Base-by-base conservation (phyloP, 441 rosid species). In the Pelargonium cotyledonis region DNA sequence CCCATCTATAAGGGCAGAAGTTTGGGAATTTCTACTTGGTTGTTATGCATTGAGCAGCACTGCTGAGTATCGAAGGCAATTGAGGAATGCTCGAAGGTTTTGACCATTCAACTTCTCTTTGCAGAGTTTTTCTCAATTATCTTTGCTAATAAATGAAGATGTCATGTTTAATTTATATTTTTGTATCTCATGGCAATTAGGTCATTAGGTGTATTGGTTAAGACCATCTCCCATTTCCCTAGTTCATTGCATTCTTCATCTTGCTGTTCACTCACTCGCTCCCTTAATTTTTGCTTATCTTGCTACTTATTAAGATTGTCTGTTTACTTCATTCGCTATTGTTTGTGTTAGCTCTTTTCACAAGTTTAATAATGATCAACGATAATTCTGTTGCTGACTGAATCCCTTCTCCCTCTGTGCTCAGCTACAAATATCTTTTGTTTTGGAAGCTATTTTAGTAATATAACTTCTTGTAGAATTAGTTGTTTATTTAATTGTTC, bases 21-120 rank as follows among this genome's bases (percentile, higher is more conserved):
- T 95, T 78, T 95, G 99, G 99, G 99, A 95, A 76, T 95, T 92
- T 86, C 81, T 95, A 58, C 98, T 95, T 73, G 98, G 99, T 29
- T 92, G 97, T 81, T 95, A 95, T 83, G 78, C 84, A 66, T 75
- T 87, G 78, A 84, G 86, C 72, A 90, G 96, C 78, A 93, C 97
- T 63, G 82, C 95, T 41, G 97, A 93, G 77, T 70, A 81, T 71
- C 84, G 98, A 60, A 77, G 77, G 79, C 88, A 84, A 79, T 86
- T 89, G 78, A 89, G 96, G 79, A 75, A 75, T 67, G 91, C 95
- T 6, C 79, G 98, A 73, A 93, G 98, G 98, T 90, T 66, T 73
- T 67, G 73, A 47, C 63, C 35, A 71, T 70, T 72, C 71, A 8
- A 18, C 29, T 73, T 66, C 70, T 41, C 60, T 53, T 68, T 63